A percentile compares a stretch with the other conserved stretches of the same genome.
phyloP scores from a whole-genome alignment of 805 yeast species.

The Diddensiella santjacobensis region DNA sequence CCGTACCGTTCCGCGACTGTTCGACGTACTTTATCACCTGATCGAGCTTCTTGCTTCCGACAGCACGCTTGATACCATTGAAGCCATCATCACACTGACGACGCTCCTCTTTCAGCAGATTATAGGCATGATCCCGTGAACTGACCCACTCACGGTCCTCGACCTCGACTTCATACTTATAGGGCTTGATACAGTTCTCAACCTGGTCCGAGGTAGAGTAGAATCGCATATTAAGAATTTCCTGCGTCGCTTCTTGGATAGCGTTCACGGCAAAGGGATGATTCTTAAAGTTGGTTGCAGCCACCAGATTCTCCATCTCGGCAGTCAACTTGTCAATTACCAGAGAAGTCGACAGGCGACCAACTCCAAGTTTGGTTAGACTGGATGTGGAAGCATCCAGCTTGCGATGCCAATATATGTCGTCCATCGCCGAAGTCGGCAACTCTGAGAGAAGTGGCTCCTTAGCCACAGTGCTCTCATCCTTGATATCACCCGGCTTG shows the following conservation, averaged over 20 bases:
- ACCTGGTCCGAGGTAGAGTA: constrained; percentile 97
- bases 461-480: constrained; percentile 20
- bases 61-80: constrained; percentile 54
- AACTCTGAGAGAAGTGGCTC: constrained; percentile 56
- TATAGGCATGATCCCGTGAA: constrained; percentile 74
- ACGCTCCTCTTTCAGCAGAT: constrained; percentile 75
- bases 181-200: constrained; percentile 96
- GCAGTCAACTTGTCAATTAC: constrained; percentile 75
- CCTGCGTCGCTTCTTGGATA: constrained; percentile 78
- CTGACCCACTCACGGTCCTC: constrained; percentile 92
- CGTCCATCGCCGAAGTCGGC: constrained; percentile 56
- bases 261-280: constrained; percentile 85
- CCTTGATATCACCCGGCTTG: constrained; percentile 38
- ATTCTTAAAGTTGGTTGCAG: constrained; percentile 67
- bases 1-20: constrained; percentile 18
- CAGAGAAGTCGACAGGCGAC: constrained; percentile 79
- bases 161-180: constrained; percentile 92
- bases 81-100: constrained; percentile 71
- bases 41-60: constrained; percentile 79
- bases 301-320: constrained; percentile 72
- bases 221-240: constrained; percentile 72
- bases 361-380: constrained; percentile 89
- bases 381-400: constrained; percentile 79
- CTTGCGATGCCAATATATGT: constrained; percentile 82
- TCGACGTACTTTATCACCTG: constrained; percentile 73